A percentile compares a stretch with the other conserved stretches of the same genome.
phyloP scores from a whole-genome alignment of 208 protist genomes.

The Leishmania gerbilli region DNA sequence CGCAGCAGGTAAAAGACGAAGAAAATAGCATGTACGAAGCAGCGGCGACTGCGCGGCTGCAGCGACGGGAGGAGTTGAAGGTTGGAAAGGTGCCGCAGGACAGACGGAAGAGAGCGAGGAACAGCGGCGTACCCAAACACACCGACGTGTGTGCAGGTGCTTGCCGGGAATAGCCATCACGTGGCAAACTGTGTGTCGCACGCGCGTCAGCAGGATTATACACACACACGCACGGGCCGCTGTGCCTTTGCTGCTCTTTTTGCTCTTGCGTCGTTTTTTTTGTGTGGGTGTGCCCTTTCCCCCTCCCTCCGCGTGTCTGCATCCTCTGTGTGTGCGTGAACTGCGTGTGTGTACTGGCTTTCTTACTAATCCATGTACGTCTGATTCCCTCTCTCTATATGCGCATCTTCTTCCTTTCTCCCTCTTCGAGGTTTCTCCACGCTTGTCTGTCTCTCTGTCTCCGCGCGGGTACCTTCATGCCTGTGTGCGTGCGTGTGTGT shows the following conservation, averaged over 20 bases:
- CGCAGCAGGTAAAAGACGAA: background rate
- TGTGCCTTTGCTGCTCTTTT: background rate
- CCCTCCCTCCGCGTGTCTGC: background rate
- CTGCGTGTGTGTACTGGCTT: background rate
- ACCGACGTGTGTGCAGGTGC: background rate
- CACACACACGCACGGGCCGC: background rate
- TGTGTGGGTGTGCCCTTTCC: background rate
- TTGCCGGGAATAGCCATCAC: background rate
- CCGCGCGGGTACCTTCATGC: background rate
- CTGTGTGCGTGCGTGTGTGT: background rate
- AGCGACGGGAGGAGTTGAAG: background rate
- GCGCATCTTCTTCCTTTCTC: slow-evolving; percentile 3
- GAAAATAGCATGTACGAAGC: background rate
- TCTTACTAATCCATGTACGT: background rate
- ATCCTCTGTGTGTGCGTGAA: background rate
- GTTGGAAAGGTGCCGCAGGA: background rate
- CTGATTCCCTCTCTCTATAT: background rate
- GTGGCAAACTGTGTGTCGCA: background rate
- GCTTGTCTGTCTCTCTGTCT: background rate
- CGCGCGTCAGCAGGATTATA: background rate
- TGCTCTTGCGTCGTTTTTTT: background rate
- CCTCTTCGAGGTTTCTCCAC: background rate
- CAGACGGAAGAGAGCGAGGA: background rate
- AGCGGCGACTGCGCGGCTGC: background rate
- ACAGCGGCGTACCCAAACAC: background rate